A percentile compares a stretch with the other conserved stretches of the same genome.
These are phyloP conservation scores for Pelargonium myrrhifolium DNA, from an alignment of 441 rosid species.

Conservation along the genomic window DNA sequence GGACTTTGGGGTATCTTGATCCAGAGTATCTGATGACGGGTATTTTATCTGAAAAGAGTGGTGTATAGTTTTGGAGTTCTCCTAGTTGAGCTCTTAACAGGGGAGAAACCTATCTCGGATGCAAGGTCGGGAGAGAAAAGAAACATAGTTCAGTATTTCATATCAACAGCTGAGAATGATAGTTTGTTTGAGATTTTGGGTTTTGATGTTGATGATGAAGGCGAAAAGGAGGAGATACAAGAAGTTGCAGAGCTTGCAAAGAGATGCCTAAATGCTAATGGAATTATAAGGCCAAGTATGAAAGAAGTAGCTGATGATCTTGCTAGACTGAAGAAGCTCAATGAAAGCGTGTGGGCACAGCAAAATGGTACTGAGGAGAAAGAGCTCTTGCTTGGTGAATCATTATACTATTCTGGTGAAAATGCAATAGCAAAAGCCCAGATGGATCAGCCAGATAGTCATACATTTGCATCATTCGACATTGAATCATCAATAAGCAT, in stretches of 20 bases:
- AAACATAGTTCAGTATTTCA: constrained; percentile 15
- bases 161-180: constrained; percentile 13
- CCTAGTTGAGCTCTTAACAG: constrained; percentile 27
- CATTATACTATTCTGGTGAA: neutral
- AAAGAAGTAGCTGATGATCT: neutral
- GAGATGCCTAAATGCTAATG: constrained; percentile 4
- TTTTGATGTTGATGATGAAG: constrained; percentile 15
- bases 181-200: neutral
- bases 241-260: constrained; percentile 16
- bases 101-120: constrained; percentile 18
- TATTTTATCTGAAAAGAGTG: constrained; percentile 20
- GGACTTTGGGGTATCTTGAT: constrained; percentile 30
- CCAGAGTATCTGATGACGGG: constrained; percentile 22
- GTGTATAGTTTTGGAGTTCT: constrained; percentile 30
- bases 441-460: too few relatives aligned
- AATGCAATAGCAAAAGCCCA: too few relatives aligned
- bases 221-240: constrained; percentile 26
- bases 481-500: neutral
- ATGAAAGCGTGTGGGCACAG: neutral
- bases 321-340: neutral
- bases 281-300: neutral
- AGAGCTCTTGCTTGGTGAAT: neutral
- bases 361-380: neutral
- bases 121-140: constrained; percentile 10
- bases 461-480: constrained; percentile 4